Evolutionary conservation across 2,329 filamentous ascomycete genomes (phyloP), one percentile per base, ranked within the genome.

Genomic region (Trichoderma koningii): DNA sequence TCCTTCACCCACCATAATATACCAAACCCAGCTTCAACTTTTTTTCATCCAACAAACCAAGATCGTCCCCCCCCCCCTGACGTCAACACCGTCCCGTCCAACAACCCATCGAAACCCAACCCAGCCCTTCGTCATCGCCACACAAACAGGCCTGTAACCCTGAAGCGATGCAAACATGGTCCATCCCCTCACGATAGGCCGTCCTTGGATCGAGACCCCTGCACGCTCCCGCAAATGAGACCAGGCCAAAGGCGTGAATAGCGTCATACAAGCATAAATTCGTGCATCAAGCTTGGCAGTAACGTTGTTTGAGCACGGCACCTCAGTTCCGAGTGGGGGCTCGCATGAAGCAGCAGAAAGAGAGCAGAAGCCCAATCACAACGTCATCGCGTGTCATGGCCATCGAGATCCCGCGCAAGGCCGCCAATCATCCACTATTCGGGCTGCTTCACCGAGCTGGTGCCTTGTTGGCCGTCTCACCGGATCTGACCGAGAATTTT

Each of bases 311-410:
- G 12, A 48, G 59, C 21, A 38, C 51, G 61, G 61, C 51, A n/a
- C 7, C 44, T 63, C 48, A 41, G 2, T 21, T 63, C 61, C 51
- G 61, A 28, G 38, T 52, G 59, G 48, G 51, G 55, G 55, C 30
- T 34, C 30, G 30, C 30, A 34, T 34, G 30, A 34, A 34, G 30
- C 30, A 7, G 30, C 30, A 30, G 21, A 30, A 30, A 9, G 6
- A 2, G 7, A 41, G 48, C 21, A 26, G 21, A 21, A 42, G 51
- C 51, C 61, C 61, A 63, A 55, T 63, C 51, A 55, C 21, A 55
- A 63, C 61, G 61, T 63, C 61, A 63, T 63, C 23, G 42, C 61
- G 17, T 19, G 51, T 63, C 51, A 55, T 63, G 30, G 50, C 42
- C 61, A 63, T 63, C 51, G 61, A 55, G 61, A 63, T 63, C 44